Conservation (phyloP, 2,329 filamentous ascomycete species). For the Tolypocladium ophioglossoides region DNA sequence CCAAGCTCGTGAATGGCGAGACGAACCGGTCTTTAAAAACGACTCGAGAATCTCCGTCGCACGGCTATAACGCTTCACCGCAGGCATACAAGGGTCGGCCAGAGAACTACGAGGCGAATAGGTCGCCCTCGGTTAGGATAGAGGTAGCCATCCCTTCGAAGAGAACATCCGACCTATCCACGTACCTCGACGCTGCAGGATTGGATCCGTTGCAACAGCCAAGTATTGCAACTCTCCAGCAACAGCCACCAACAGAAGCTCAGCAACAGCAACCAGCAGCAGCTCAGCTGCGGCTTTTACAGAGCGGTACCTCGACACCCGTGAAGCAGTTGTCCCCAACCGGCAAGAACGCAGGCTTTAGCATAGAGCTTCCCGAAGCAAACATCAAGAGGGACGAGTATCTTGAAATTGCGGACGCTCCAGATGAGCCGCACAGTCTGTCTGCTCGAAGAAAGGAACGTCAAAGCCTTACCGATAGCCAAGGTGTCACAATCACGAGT, state of each 20-base stretch:
- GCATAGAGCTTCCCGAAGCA: conserved; percentile 35
- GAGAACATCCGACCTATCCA: conserved; percentile 24
- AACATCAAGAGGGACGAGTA: conserved; percentile 44
- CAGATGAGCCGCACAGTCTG: conserved; percentile 35
- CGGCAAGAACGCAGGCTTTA: conserved; percentile 20
- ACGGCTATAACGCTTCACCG: conserved; percentile 9
- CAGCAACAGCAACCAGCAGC: not conserved
- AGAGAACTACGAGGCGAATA: conserved; percentile 19
- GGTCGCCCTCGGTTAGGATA: conserved; percentile 27
- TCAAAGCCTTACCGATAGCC: conserved; percentile 37
- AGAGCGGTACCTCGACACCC: conserved; percentile 4
- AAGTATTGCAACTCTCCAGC: conserved; percentile 5
- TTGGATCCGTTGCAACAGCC: conserved; percentile 7
- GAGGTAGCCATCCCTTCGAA: conserved; percentile 39
- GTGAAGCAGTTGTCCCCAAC: conserved; percentile 2
- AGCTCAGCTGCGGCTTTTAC: conserved; percentile 4
- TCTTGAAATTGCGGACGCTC: conserved; percentile 32
- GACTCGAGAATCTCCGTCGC: conserved; percentile 8
- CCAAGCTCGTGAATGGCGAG: conserved; percentile 26
- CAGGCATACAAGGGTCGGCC: conserved; percentile 1
- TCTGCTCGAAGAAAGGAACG: conserved; percentile 44
- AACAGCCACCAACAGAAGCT: conserved; percentile 4
- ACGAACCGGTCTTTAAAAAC: conserved; percentile 9
- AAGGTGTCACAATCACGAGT: conserved; percentile 47
- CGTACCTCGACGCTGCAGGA: conserved; percentile 22